These are phyloP conservation scores for Aspergillus piperis DNA, from an alignment of 2,329 filamentous ascomycete genomes.

Conservation along the genomic window DNA sequence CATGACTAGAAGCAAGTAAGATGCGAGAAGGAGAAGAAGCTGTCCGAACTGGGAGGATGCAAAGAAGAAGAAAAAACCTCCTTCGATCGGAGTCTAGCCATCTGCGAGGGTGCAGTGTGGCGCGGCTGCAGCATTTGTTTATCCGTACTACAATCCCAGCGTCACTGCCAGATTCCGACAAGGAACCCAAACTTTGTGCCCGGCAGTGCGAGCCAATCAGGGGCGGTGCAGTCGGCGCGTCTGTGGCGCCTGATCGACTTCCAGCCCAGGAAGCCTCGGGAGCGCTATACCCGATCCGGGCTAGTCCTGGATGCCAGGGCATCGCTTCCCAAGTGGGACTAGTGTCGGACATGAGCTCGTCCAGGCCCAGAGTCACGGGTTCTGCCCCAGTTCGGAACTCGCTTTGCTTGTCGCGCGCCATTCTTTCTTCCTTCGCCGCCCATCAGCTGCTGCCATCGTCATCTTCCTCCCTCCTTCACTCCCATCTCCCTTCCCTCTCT, in stretches of 20 bases:
- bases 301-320: conserved; percentile 19
- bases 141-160: conserved; percentile 13
- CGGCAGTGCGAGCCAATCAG: conserved; percentile 21
- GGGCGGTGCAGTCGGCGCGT: conserved; percentile 16
- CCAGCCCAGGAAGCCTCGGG: conserved; percentile 32
- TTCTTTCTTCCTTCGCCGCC: conserved; percentile 4
- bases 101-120: neutral
- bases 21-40: neutral
- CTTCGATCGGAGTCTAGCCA: neutral
- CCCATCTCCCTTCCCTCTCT: neutral
- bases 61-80: neutral
- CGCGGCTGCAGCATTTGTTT: conserved; percentile 9
- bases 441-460: conserved; percentile 21
- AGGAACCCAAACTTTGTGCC: conserved; percentile 20
- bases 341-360: conserved; percentile 29
- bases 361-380: conserved; percentile 38
- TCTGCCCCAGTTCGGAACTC: conserved; percentile 27
- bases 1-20: neutral
- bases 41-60: neutral
- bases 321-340: conserved; percentile 29
- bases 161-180: conserved; percentile 7
- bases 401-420: conserved; percentile 8
- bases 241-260: conserved; percentile 32
- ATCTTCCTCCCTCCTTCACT: conserved; percentile 12
- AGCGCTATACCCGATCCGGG: conserved; percentile 35